These are phyloP conservation scores for Wallacemonas sp. DNA, from an alignment of 208 protist species.

Conservation along the genomic window DNA sequence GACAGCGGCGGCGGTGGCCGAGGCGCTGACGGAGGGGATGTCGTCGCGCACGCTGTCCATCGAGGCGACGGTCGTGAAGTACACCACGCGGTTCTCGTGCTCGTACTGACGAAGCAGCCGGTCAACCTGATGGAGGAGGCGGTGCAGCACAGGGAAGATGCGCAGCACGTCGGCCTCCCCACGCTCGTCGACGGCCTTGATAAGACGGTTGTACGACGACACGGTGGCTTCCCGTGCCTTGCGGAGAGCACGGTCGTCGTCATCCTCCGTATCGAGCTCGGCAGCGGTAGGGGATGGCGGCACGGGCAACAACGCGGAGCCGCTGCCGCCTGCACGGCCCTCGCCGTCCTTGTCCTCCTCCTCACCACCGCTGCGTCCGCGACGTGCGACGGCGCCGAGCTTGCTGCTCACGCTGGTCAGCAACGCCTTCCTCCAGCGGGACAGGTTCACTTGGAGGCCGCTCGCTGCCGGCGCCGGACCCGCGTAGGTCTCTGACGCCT, in stretches of 20 bases:
- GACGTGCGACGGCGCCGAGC: background rate
- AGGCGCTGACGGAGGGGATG: no score
- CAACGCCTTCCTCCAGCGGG: background rate
- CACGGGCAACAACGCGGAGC: constrained; percentile 14
- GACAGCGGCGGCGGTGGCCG: no score
- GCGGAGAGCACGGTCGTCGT: background rate
- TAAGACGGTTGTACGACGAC: constrained; percentile 16
- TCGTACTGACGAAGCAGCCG: constrained; percentile 40
- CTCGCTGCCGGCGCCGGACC: background rate
- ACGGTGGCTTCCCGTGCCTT: background rate
- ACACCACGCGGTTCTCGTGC: constrained; percentile 64
- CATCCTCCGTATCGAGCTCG: constrained; percentile 4
- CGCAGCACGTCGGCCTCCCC: constrained; percentile 37
- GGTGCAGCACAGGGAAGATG: constrained; percentile 46
- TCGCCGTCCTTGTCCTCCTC: background rate
- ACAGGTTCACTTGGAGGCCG: background rate
- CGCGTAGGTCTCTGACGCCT: constrained; percentile 19
- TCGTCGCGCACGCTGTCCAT: constrained; percentile 46
- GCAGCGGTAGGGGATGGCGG: constrained; percentile 2
- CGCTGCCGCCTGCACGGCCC: background rate
- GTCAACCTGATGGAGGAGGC: constrained; percentile 37
- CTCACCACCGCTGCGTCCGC: background rate
- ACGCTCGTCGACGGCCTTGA: constrained; percentile 20
- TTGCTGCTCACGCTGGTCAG: background rate
- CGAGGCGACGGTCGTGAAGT: constrained; percentile 36